phyloP scores from a whole-genome alignment of 139 green algal genomes.

The Zygnema circumcarinatum region DNA sequence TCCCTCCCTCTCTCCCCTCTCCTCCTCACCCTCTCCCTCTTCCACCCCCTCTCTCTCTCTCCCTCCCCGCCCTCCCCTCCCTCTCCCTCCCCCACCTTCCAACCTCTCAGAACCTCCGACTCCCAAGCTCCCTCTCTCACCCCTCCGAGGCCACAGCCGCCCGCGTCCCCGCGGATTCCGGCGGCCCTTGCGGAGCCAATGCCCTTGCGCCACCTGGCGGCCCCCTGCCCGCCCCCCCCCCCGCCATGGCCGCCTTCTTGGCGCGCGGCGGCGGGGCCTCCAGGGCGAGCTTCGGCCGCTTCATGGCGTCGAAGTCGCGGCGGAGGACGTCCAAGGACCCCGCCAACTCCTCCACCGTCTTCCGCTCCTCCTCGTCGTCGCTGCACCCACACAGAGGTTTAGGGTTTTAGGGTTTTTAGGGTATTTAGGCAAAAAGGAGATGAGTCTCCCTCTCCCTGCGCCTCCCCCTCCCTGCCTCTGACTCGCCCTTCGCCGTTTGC shows the following conservation, averaged over 20 bases:
- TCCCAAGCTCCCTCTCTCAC: background rate
- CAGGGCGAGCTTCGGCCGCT: background rate
- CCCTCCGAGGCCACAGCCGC: background rate
- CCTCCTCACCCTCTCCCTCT: background rate
- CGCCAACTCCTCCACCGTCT: background rate
- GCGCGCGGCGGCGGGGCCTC: background rate
- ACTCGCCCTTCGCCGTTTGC: background rate
- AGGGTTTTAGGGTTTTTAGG: too few species aligned
- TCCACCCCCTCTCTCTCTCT: slow-evolving; percentile 17
- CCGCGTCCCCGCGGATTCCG: background rate
- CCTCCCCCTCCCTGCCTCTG: background rate
- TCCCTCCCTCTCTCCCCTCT: background rate
- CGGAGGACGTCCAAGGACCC: background rate
- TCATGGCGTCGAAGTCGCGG: background rate
- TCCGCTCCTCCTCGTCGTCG: background rate
- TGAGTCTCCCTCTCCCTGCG: background rate
- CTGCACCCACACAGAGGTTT: background rate
- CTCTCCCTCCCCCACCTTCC: background rate
- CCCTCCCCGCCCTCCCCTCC: background rate
- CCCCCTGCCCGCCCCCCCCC: background rate
- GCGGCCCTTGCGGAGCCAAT: background rate
- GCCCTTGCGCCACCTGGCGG: background rate
- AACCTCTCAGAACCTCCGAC: background rate
- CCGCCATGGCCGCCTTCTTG: background rate
- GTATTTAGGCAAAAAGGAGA: background rate